Evolutionary conservation across 257 asterid genomes (phyloP), one percentile per base, ranked within the genome.

Genomic region (Salvia miltiorrhiza): DNA sequence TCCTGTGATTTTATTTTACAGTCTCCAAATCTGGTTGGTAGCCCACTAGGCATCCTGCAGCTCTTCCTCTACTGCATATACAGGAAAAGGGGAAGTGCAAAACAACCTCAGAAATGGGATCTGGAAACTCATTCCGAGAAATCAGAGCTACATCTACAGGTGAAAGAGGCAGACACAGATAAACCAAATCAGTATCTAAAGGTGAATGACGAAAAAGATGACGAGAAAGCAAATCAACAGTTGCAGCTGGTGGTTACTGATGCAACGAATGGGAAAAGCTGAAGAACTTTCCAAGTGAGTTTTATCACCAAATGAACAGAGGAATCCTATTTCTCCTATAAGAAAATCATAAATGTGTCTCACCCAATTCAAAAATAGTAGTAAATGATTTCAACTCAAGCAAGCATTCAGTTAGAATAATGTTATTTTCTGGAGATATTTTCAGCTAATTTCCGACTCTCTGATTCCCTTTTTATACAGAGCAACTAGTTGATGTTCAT

Each of bases 21-120:
- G 97, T 76, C 88, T 69, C 97, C 97, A 4, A 89, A 87, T 69
- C 39, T 89, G 12, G 90, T 85, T 0, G 97, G 97, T 11, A 35
- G 84, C 72, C 97, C 97, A 5, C 74, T 91, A 26, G 88, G 96
- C 21, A 50, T 87, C 48, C 49, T 91, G 57, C 97, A 91, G 81
- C 93, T 91, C 53, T 5, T 91, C 62, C 69, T 91, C 53, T 87
- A 91, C 74, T 89, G 86, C 85, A 85, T 75, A 66, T 91, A 91
- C 78, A 67, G 82, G 61, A 85, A 76, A 53, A 72, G 39, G 12
- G 66, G 35, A 40, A 23, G 65, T 2, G 57, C 23, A 1, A 77
- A 74, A 84, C 76, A 71, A 23, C 72, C 80, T 66, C 71, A 70
- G 1, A 85, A 80, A 57, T 81, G 83, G 86, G 87, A 79, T 48